These are phyloP conservation scores for Russula emetica DNA, from an alignment of 768 basidiomycete genomes.

Conservation along the genomic window DNA sequence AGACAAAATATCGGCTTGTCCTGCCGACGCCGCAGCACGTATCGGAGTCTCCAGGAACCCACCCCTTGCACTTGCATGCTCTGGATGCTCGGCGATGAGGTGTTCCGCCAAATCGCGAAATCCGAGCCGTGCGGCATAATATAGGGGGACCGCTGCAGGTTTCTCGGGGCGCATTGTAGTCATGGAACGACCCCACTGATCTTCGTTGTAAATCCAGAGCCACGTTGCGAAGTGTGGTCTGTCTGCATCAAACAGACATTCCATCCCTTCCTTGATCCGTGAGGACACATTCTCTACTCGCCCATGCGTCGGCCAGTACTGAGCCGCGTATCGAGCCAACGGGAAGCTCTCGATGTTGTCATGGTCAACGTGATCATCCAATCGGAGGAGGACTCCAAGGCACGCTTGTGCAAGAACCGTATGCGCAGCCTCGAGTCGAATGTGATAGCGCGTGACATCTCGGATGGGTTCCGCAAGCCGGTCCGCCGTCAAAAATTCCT, in stretches of 20 bases:
- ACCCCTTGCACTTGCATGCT: neutral
- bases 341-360: neutral
- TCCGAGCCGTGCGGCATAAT: neutral
- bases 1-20: neutral
- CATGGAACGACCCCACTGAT: neutral
- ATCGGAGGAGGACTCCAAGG: neutral
- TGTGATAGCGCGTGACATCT: neutral
- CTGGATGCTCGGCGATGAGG: neutral
- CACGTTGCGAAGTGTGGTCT: neutral
- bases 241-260: neutral
- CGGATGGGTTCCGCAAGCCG: neutral
- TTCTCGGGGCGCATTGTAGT: too few relatives aligned
- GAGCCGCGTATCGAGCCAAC: neutral
- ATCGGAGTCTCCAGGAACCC: neutral
- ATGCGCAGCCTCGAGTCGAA: neutral
- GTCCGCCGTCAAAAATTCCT: neutral
- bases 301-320: neutral
- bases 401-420: constrained; percentile 3
- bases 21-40: neutral
- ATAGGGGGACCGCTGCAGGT: neutral
- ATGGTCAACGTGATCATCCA: neutral
- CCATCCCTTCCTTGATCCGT: constrained; percentile 1
- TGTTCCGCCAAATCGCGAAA: neutral
- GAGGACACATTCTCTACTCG: neutral
- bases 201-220: constrained; percentile 1